Evolutionary conservation across 371 early-diverging fungal species (phyloP).

Genomic region (Batkoa obscura): DNA sequence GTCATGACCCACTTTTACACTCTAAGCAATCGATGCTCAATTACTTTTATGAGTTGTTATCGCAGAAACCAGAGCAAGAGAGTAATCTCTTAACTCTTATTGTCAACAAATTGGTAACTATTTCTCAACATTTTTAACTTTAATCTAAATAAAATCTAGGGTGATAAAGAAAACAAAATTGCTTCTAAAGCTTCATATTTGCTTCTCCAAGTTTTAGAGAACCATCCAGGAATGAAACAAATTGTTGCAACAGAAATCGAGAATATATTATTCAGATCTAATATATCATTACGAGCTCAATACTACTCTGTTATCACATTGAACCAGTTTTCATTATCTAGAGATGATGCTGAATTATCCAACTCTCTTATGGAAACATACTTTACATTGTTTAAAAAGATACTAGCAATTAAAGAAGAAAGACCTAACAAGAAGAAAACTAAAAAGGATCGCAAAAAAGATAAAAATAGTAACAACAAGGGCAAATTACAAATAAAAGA

Average conservation of each 20-base stretch:
- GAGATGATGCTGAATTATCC: slow-evolving; percentile 47
- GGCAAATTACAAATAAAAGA: slow-evolving; percentile 9
- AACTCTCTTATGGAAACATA: slow-evolving; percentile 71
- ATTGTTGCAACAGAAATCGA: slow-evolving; percentile 73
- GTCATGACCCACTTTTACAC: slow-evolving; percentile 62
- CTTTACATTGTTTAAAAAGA: slow-evolving; percentile 69
- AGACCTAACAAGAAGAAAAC: slow-evolving; percentile 8
- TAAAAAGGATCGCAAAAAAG: slow-evolving; percentile 14
- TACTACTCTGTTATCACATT: slow-evolving; percentile 76
- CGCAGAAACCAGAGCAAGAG: slow-evolving; percentile 86
- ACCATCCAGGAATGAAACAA: slow-evolving; percentile 72
- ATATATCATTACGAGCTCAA: slow-evolving; percentile 49
- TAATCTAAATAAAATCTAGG: slow-evolving; percentile 15
- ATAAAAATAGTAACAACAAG: slow-evolving; percentile 11
- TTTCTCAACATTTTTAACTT: background rate
- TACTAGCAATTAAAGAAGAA: slow-evolving; percentile 19
- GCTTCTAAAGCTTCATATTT: slow-evolving; percentile 66
- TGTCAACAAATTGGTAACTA: slow-evolving; percentile 61
- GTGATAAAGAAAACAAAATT: slow-evolving; percentile 74
- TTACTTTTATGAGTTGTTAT: slow-evolving; percentile 53
- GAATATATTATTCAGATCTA: slow-evolving; percentile 55
- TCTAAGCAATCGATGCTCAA: slow-evolving; percentile 57
- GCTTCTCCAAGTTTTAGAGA: slow-evolving; percentile 46
- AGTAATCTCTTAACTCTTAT: slow-evolving; percentile 74
- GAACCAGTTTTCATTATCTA: slow-evolving; percentile 73